These are phyloP conservation scores for Suillus bovinus DNA, from an alignment of 768 basidiomycete species.

Conservation along the genomic window DNA sequence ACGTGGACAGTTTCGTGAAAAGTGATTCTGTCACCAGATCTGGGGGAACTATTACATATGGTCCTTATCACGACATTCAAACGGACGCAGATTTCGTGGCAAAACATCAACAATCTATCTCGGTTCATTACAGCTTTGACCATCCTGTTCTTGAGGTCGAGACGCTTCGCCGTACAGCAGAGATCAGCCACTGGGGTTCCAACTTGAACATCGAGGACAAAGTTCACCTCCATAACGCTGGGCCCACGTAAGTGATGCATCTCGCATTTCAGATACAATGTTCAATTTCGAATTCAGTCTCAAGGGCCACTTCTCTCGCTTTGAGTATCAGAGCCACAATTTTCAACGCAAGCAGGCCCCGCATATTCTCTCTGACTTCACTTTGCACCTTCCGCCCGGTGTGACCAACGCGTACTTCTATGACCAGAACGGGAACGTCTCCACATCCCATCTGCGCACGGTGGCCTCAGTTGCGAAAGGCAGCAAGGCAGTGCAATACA, in stretches of 20 bases:
- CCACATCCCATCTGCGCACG: slow-evolving; percentile 82
- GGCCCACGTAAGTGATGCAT: slow-evolving; percentile 68
- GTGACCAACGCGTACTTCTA: slow-evolving; percentile 85
- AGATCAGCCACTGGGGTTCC: slow-evolving; percentile 97
- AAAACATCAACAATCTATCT: slow-evolving; percentile 62
- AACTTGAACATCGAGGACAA: slow-evolving; percentile 94
- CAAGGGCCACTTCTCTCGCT: slow-evolving; percentile 93
- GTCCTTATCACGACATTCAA: slow-evolving; percentile 80
- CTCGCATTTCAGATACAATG: slow-evolving; percentile 3
- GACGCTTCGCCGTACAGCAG: slow-evolving; percentile 72
- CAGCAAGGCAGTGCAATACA: slow-evolving; percentile 52
- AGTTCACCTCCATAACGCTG: slow-evolving; percentile 83
- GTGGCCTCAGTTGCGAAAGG: slow-evolving; percentile 64
- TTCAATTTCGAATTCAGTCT: slow-evolving; percentile 51
- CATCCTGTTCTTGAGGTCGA: slow-evolving; percentile 77
- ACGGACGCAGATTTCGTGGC: slow-evolving; percentile 62
- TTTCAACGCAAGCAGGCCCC: slow-evolving; percentile 68
- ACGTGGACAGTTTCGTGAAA: slow-evolving; percentile 55
- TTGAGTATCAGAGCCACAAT: slow-evolving; percentile 78
- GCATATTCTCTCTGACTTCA: slow-evolving; percentile 71
- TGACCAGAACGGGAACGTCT: slow-evolving; percentile 94
- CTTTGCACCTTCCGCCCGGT: slow-evolving; percentile 80
- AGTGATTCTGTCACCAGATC: slow-evolving; percentile 69
- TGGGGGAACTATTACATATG: slow-evolving; percentile 83
- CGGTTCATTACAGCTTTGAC: slow-evolving; percentile 82